phyloP scores from a whole-genome alignment of 495 filamentous ascomycete genomes.

The Annulohypoxylon nitens region DNA sequence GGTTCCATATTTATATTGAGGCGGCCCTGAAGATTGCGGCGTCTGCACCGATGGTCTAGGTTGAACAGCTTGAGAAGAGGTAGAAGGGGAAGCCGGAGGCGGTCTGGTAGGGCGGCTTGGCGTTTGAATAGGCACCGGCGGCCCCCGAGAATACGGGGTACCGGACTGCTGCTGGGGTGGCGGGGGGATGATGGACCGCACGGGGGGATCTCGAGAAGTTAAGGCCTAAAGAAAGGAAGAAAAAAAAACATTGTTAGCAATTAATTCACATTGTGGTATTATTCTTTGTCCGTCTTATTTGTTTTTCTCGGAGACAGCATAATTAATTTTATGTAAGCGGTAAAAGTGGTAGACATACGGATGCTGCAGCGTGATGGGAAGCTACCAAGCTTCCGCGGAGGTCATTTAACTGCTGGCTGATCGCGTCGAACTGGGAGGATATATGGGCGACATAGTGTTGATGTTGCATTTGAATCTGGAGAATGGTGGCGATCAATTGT shows the following conservation, averaged over 20 bases:
- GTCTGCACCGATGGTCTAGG: constrained; percentile 39
- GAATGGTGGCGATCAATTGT: constrained; percentile 52
- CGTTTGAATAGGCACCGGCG: constrained; percentile 45
- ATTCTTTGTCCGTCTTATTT: neutral
- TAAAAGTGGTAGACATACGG: constrained; percentile 42
- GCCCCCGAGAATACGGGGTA: constrained; percentile 45
- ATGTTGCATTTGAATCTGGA: constrained; percentile 53
- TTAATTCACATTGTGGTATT: constrained; percentile 14
- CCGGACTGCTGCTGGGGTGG: constrained; percentile 45
- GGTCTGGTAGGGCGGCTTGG: constrained; percentile 49
- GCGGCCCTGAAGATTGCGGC: constrained; percentile 45
- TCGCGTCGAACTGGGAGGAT: constrained; percentile 50
- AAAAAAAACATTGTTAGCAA: constrained; percentile 17
- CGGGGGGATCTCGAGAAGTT: constrained; percentile 39
- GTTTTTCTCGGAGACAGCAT: neutral
- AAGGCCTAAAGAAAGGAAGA: constrained; percentile 41
- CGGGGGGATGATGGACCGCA: constrained; percentile 46
- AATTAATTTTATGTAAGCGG: neutral
- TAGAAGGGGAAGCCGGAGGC: constrained; percentile 41
- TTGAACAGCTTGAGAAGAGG: constrained; percentile 35
- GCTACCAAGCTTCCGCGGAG: constrained; percentile 49
- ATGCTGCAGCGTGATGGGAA: constrained; percentile 52
- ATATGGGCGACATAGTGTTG: constrained; percentile 52
- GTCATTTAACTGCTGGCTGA: constrained; percentile 51
- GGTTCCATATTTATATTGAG: constrained; percentile 52